A percentile compares a stretch with the other conserved stretches of the same genome.
These are phyloP conservation scores for Mycena galopus DNA, from an alignment of 768 basidiomycete species.

Conservation along the genomic window DNA sequence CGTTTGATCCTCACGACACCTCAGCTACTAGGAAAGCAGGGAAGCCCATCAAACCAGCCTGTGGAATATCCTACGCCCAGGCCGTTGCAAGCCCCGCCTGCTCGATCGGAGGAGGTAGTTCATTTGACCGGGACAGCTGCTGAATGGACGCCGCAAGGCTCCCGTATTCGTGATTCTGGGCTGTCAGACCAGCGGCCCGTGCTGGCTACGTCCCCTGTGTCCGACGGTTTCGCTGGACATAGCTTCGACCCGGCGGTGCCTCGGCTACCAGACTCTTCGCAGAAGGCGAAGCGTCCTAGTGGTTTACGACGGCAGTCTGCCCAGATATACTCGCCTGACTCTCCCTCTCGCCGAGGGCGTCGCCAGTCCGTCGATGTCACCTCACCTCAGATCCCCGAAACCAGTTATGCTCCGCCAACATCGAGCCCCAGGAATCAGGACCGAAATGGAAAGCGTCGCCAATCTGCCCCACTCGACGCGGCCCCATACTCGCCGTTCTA, in stretches of 20 bases:
- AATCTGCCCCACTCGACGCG: conserved; percentile 18
- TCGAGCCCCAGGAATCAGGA: conserved; percentile 3
- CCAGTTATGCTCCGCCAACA: conserved; percentile 15
- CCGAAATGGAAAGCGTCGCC: conserved; percentile 8
- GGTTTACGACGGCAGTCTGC: conserved; percentile 39
- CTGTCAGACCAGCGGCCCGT: conserved; percentile 16
- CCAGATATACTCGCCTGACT: conserved; percentile 34
- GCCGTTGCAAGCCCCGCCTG: conserved; percentile 8
- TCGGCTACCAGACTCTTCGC: conserved; percentile 12
- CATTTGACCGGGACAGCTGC: not conserved
- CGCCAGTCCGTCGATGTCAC: conserved; percentile 27
- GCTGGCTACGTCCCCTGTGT: conserved; percentile 22
- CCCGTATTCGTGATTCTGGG: conserved; percentile 29
- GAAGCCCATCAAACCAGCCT: not conserved
- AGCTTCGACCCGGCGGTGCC: conserved; percentile 13
- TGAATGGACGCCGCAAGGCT: conserved; percentile 3
- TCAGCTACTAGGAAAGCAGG: conserved; percentile 21
- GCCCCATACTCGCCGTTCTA: conserved; percentile 9
- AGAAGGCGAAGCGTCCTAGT: conserved; percentile 6
- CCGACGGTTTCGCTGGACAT: conserved; percentile 20
- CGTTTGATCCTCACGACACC: conserved; percentile 30
- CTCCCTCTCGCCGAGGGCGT: conserved; percentile 25
- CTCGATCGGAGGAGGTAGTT: conserved; percentile 25
- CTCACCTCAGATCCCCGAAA: conserved; percentile 31
- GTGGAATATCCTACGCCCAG: conserved; percentile 14